Base-by-base conservation (phyloP, 345 rosid genomes). In the Heritiera littoralis region DNA sequence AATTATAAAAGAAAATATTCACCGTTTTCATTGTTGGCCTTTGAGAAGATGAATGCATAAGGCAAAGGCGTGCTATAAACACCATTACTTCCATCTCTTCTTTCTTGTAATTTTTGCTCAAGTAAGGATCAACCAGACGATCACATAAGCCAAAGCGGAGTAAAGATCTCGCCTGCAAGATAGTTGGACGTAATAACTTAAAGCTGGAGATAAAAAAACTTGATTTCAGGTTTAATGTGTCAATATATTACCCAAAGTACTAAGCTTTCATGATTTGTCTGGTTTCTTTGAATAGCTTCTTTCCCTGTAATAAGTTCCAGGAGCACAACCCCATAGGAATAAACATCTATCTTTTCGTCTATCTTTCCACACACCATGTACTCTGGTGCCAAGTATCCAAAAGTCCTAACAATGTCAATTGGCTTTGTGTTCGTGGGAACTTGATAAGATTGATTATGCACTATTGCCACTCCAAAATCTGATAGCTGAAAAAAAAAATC, bases 271-370 rank as follows among this genome's bases (percentile, higher is more conserved):
- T 59, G 81, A 56, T 74, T 84, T 28, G 38, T 67, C 75, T 74
- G 81, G 78, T 79, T 84, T 18, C 55, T 56, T 56, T 74, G 87
- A 80, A 79, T 81, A 10, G 84, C 86, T 11, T 83, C 84, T 78
- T 78, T 82, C 64, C 87, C 90, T 10, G 86, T 78, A 51, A 87
- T 84, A 30, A 86, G 90, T 72, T 87, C 90, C 68, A 86, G 85
- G 15, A 87, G 88, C 74, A 86, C 87, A 77, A 87, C 86, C 49
- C 88, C 90, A 66, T 74, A 86, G 30, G 88, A 82, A 81, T 87
- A 84, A 48, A 87, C 85, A 61, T 86, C 87, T 43, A 81, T 80
- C 83, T 86, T 87, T 76, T 85, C 88, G 43, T 85, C 88, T 70
- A 85, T 79, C 67, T 85, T 80, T 64, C 88, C 86, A 35, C 81